Evolutionary conservation across 2,329 filamentous ascomycete species (phyloP).

Genomic region (Lachnellula willkommii): DNA sequence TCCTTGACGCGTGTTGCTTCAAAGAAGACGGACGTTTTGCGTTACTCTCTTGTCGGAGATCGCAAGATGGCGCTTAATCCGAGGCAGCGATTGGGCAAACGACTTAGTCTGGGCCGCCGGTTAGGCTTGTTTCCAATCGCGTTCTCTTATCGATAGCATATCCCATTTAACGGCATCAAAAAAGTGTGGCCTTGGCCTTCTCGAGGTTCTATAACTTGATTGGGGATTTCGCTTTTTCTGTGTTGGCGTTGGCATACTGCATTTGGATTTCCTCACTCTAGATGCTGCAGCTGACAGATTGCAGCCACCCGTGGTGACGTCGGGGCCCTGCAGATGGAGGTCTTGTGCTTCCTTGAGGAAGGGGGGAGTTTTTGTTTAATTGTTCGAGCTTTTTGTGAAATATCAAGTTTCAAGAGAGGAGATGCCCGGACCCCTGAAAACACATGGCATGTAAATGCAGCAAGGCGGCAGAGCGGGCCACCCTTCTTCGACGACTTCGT

Average conservation of each 20-base stretch:
- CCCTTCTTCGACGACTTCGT: background rate
- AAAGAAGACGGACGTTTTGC: too few species aligned
- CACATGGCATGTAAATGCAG: background rate
- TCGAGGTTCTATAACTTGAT: slow-evolving; percentile 4
- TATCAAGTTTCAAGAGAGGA: background rate
- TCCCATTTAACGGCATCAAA: background rate
- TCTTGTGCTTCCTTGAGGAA: background rate
- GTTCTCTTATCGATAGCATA: slow-evolving; percentile 14
- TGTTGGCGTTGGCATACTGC: background rate
- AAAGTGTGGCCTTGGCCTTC: background rate
- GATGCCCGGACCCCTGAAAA: background rate
- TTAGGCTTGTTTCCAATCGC: slow-evolving; percentile 6
- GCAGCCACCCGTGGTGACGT: slow-evolving; percentile 24
- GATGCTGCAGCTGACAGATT: slow-evolving; percentile 25
- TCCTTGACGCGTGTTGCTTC: too few species aligned
- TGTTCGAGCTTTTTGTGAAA: background rate
- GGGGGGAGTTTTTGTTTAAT: background rate
- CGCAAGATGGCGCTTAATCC: slow-evolving; percentile 13
- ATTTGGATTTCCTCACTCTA: slow-evolving; percentile 2
- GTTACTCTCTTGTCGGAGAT: background rate
- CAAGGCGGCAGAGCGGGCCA: background rate
- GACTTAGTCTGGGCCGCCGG: background rate
- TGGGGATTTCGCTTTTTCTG: background rate
- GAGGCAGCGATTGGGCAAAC: slow-evolving; percentile 11
- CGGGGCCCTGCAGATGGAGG: slow-evolving; percentile 25